These are phyloP conservation scores for Rhizopus sp. DNA, from an alignment of 371 early-diverging fungal species.

Conservation along the genomic window DNA sequence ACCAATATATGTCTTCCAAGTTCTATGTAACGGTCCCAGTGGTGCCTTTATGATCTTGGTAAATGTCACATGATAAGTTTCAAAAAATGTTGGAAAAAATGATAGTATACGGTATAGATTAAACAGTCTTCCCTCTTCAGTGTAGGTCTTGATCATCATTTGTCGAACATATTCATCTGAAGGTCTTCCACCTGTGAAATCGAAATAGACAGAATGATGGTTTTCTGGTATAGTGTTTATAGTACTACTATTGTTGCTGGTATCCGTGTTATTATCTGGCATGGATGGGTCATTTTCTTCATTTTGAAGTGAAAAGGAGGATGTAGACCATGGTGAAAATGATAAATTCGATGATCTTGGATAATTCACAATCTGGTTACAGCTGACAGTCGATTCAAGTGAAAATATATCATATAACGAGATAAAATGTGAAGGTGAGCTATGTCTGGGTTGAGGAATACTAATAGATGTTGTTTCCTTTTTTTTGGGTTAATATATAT, in stretches of 20 bases:
- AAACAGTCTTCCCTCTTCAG: conserved; percentile 56
- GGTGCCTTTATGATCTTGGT: conserved; percentile 46
- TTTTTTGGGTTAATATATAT: neutral
- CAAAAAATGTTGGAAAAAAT: conserved; percentile 67
- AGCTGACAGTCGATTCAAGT: conserved; percentile 35
- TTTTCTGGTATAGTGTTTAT: conserved; percentile 8
- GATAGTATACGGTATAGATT: conserved; percentile 60
- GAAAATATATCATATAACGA: conserved; percentile 47
- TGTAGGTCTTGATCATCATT: conserved; percentile 57
- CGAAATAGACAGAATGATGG: neutral
- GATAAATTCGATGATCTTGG: conserved; percentile 46
- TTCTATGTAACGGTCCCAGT: conserved; percentile 56
- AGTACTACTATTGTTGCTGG: neutral
- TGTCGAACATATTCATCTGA: conserved; percentile 53
- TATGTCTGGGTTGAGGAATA: conserved; percentile 56
- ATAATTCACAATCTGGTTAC: conserved; percentile 27
- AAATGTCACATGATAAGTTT: conserved; percentile 50
- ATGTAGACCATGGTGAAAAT: conserved; percentile 50
- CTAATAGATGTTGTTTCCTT: conserved; percentile 41
- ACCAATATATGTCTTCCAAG: conserved; percentile 63
- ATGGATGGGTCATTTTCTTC: conserved; percentile 15
- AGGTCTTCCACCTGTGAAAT: conserved; percentile 42
- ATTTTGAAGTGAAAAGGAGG: conserved; percentile 7
- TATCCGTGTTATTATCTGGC: neutral
- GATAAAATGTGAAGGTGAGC: conserved; percentile 66